These are phyloP conservation scores for Pichia sp. DNA, from an alignment of 1,139 yeast genomes.

Conservation along the genomic window DNA sequence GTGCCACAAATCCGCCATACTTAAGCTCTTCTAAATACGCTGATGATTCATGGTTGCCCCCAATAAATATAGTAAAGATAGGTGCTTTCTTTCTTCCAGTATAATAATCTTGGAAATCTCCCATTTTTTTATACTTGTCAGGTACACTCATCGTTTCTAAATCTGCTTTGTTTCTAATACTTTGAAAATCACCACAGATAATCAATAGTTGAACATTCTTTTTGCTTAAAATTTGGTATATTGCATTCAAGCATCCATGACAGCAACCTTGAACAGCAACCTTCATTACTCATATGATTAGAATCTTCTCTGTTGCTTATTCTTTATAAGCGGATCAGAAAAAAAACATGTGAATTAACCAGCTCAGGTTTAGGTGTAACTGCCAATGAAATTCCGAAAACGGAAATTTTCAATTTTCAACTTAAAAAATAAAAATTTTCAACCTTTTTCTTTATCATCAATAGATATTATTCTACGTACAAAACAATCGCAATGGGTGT, in stretches of 20 bases:
- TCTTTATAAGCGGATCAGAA: background rate
- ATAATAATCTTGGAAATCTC: conserved; percentile 76
- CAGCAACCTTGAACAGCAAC: conserved; percentile 90
- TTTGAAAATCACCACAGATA: conserved; percentile 84
- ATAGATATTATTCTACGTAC: background rate
- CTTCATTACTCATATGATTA: conserved; percentile 18
- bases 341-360: too few species aligned
- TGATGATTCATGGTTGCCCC: conserved; percentile 94
- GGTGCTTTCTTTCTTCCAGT: conserved; percentile 60
- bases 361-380: too few species aligned
- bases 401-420: too few species aligned
- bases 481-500: conserved; percentile 15
- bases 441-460: background rate
- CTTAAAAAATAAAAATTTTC: background rate
- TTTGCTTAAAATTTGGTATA: conserved; percentile 36
- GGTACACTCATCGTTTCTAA: conserved; percentile 59
- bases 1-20: conserved; percentile 94
- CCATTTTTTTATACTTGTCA: conserved; percentile 47
- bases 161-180: conserved; percentile 60
- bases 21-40: conserved; percentile 65
- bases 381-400: too few species aligned
- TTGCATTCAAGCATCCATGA: conserved; percentile 69
- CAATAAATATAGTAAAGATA: conserved; percentile 70
- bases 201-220: conserved; percentile 54
- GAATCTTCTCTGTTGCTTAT: too few species aligned